Conservation (phyloP, 2,329 filamentous ascomycete genomes). For the Monosporascus cannonballus region DNA sequence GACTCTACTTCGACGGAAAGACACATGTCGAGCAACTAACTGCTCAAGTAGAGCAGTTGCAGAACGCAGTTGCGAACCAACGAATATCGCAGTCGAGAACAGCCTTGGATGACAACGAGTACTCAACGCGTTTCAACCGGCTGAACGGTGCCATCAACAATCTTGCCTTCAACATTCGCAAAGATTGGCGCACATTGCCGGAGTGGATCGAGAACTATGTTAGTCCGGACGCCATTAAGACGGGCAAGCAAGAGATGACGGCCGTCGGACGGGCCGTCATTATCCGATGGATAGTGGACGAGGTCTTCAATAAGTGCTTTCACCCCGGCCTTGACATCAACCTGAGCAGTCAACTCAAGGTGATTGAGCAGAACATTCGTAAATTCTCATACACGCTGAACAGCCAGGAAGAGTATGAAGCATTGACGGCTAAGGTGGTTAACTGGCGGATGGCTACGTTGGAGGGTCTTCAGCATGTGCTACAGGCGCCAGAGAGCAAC, state of each 20-base stretch:
- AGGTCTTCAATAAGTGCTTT: constrained; percentile 87
- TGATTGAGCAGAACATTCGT: constrained; percentile 82
- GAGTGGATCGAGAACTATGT: constrained; percentile 73
- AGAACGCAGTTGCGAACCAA: constrained; percentile 96
- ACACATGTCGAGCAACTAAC: constrained; percentile 84
- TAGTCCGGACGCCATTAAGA: constrained; percentile 77
- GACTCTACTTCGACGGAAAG: constrained; percentile 94
- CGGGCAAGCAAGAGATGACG: constrained; percentile 96
- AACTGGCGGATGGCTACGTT: constrained; percentile 91
- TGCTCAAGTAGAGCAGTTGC: constrained; percentile 83
- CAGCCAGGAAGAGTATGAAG: constrained; percentile 83
- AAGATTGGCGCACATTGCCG: constrained; percentile 82
- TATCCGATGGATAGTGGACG: constrained; percentile 82
- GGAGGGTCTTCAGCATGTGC: constrained; percentile 72
- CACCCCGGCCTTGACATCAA: constrained; percentile 77
- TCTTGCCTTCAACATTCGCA: constrained; percentile 90
- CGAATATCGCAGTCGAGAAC: constrained; percentile 91
- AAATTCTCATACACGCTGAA: constrained; percentile 65
- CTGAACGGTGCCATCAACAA: constrained; percentile 93
- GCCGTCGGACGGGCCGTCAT: constrained; percentile 87
- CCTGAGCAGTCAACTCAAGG: constrained; percentile 74
- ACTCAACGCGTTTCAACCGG: constrained; percentile 79
- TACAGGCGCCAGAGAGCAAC: constrained; percentile 59
- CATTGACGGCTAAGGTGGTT: constrained; percentile 78
- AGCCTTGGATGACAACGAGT: constrained; percentile 92